Evolutionary conservation across 1,284 basidiomycete genomes (phyloP).

Genomic region (Moesziomyces sp.): DNA sequence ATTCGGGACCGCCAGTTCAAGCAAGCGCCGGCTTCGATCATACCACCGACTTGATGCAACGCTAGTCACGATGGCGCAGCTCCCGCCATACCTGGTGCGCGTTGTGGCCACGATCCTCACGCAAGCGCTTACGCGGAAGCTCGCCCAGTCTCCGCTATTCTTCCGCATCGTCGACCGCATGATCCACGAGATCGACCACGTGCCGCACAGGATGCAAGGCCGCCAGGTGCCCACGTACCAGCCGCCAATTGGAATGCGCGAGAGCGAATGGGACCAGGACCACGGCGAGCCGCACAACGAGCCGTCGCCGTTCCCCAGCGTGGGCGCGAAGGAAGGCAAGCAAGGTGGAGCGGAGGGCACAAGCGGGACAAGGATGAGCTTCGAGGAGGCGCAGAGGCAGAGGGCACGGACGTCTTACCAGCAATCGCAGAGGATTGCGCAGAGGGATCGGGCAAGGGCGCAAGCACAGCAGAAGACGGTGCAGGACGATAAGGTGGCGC

Average conservation of each 20-base stretch:
- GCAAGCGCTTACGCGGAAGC: constrained; percentile 49
- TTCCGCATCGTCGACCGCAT: constrained; percentile 54
- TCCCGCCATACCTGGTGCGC: constrained; percentile 53
- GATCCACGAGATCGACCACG: constrained; percentile 60
- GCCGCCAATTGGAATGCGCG: constrained; percentile 49
- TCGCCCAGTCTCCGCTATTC: constrained; percentile 53
- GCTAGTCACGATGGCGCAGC: constrained; percentile 43
- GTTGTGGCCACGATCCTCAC: constrained; percentile 51
- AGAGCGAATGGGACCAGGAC: constrained; percentile 48
- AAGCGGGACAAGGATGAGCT: constrained; percentile 11
- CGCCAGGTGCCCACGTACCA: constrained; percentile 51
- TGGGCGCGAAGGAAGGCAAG: neutral
- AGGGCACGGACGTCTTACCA: constrained; percentile 39
- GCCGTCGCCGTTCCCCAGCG: constrained; percentile 42
- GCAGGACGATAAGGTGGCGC: constrained; percentile 28
- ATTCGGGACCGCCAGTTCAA: too few relatives aligned
- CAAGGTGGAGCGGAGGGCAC: neutral
- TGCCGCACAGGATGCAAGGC: constrained; percentile 52
- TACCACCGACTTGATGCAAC: neutral
- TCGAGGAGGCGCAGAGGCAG: constrained; percentile 40
- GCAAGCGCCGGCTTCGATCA: neutral
- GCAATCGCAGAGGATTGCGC: constrained; percentile 38
- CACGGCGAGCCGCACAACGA: constrained; percentile 57
- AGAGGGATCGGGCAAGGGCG: constrained; percentile 25
- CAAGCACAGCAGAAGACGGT: constrained; percentile 18